phyloP scores from a whole-genome alignment of 805 yeast species.

The Ogataea nonfermentans region DNA sequence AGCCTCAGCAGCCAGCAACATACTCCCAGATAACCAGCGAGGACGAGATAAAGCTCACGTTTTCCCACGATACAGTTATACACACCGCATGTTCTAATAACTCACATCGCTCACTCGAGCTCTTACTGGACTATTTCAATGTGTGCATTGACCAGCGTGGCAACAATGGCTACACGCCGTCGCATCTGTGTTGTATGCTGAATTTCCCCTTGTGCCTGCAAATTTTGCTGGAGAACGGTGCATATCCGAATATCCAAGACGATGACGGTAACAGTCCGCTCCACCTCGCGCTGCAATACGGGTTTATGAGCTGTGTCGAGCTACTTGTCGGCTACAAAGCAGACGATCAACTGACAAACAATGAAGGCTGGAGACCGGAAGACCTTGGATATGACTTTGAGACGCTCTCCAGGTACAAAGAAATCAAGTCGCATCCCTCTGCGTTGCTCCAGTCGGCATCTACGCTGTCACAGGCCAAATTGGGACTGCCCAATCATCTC shows the following conservation, averaged over 20 bases:
- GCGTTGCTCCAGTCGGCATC: conserved; percentile 14
- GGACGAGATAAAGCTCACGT: conserved; percentile 43
- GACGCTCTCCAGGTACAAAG: conserved; percentile 42
- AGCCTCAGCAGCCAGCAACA: conserved; percentile 4
- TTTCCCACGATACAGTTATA: conserved; percentile 59
- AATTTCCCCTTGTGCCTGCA: conserved; percentile 65
- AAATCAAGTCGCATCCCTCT: conserved; percentile 28
- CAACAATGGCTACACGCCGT: conserved; percentile 53
- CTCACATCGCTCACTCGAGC: conserved; percentile 64
- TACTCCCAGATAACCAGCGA: conserved; percentile 33
- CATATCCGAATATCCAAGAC: conserved; percentile 72
- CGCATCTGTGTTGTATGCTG: conserved; percentile 62
- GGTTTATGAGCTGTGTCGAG: conserved; percentile 55
- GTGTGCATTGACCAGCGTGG: conserved; percentile 48
- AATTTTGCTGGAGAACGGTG: conserved; percentile 69
- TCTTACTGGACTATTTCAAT: conserved; percentile 61
- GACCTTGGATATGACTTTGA: conserved; percentile 59
- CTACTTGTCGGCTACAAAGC: conserved; percentile 50
- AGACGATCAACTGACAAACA: conserved; percentile 48
- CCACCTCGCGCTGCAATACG: conserved; percentile 77
- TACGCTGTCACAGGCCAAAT: conserved; percentile 21
- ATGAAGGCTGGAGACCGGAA: conserved; percentile 61
- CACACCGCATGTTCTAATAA: conserved; percentile 63
- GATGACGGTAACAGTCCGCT: conserved; percentile 76
- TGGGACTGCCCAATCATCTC: conserved; percentile 8